Base-by-base conservation (phyloP, 2,329 filamentous ascomycete species). In the Drechmeria coniospora region DNA sequence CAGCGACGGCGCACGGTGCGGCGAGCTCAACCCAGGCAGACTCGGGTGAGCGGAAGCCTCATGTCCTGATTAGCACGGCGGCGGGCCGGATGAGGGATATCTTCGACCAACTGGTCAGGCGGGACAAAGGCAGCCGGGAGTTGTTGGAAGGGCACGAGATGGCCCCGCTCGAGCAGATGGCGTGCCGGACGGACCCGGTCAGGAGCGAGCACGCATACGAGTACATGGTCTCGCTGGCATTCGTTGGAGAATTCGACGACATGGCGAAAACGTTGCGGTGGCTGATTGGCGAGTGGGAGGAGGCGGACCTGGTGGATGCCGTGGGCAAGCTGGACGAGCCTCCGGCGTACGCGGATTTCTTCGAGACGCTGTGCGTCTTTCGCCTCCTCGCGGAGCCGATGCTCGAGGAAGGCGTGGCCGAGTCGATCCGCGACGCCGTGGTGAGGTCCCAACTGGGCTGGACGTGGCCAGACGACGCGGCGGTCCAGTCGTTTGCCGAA, bases 141-240 rank as follows among this genome's bases (percentile, higher is more conserved):
- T 27, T 41, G 5, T 23, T 46, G 18, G 33, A 35, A 4, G 23
- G 23, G 4, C 34, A 35, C n/a, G 32, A 42, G 6, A 30, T 52
- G n/a, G 34, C 46, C 8, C 36, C 40, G 6, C 36, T 54, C n/a
- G 52, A 54, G 8, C 37, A 40, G 8, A 47, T 55, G 44, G 38
- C 41, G 22, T 40, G 40, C 16, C 42, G 53, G 6, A 38, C 33
- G 28, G 53, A 56, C 31, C 43, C 45, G 3, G 44, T 52, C 21
- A 37, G 42, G 31, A 48, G 45, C 5, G 38, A 43, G 71, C 37
- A 51, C 10, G 49, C 42, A 2, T 68, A 78, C 38, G 54, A 57
- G 2, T 78, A 79, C 43, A 61, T 83, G 45, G 62, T 73, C 25
- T 61, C 68, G 1, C 53, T 83, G 14, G 76, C 68, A 1, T 61